These are phyloP conservation scores for Sinapis alba DNA, from an alignment of 441 rosid genomes.

Conservation along the genomic window DNA sequence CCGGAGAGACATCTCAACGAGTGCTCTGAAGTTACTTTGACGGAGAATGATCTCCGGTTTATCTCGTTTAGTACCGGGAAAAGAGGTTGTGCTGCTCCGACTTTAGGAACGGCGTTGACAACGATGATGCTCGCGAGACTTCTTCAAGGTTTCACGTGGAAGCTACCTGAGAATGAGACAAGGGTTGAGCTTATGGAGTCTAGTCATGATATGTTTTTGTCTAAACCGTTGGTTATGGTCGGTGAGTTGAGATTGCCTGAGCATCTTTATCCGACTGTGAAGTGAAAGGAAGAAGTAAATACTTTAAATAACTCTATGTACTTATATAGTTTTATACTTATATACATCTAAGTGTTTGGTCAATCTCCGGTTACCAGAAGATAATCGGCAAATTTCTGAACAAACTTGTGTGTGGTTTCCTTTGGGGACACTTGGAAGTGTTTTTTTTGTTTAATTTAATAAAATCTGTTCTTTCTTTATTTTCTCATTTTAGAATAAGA, in stretches of 20 bases:
- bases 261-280: constrained; percentile 34
- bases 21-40: constrained; percentile 30
- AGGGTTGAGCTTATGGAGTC: constrained; percentile 36
- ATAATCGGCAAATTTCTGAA: constrained; percentile 30
- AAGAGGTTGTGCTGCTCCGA: constrained; percentile 44
- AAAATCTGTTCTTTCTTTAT: neutral
- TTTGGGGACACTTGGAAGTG: constrained; percentile 18
- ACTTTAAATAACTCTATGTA: neutral
- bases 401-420: constrained; percentile 13
- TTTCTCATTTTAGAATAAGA: neutral
- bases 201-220: constrained; percentile 33
- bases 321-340: too few relatives aligned
- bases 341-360: constrained; percentile 4
- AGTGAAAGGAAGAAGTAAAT: constrained; percentile 14
- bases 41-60: constrained; percentile 40
- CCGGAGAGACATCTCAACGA: constrained; percentile 46
- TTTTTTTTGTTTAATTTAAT: neutral
- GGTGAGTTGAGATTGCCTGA: constrained; percentile 38
- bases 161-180: constrained; percentile 1
- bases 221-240: constrained; percentile 39
- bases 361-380: constrained; percentile 34
- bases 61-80: constrained; percentile 49
- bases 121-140: constrained; percentile 40
- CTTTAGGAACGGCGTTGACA: constrained; percentile 37
- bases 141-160: constrained; percentile 42